Evolutionary conservation across 176 grass and related monocot species (phyloP).

Genomic region (Eleusine coracana): DNA sequence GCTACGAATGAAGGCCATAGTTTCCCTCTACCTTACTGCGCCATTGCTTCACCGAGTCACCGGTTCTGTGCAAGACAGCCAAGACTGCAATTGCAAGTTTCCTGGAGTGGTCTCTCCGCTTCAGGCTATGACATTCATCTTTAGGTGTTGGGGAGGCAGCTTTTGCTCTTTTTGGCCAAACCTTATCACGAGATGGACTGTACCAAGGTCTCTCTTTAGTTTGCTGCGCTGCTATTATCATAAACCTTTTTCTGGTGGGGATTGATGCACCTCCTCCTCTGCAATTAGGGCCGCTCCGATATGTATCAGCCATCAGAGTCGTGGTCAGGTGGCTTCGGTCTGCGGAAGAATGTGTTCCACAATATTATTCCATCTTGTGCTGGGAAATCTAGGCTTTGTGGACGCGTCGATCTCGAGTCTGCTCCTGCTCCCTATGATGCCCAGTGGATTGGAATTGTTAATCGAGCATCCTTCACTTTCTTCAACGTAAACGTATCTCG

Average conservation of each 20-base stretch:
- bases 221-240: background rate
- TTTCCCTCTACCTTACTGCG: no score
- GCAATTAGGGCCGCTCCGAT: background rate
- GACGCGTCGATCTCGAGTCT: constrained; percentile 29
- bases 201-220: no score
- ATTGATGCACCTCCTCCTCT: background rate
- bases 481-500: background rate
- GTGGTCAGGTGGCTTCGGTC: constrained; percentile 1
- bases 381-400: background rate
- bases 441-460: background rate
- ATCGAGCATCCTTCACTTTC: background rate
- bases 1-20: no score
- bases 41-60: no score
- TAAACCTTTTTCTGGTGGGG: background rate
- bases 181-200: no score
- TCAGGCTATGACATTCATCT: no score
- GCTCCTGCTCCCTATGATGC: background rate
- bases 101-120: no score
- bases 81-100: no score
- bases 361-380: background rate
- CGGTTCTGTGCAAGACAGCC: no score
- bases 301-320: constrained; percentile 15
- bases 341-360: constrained; percentile 25
- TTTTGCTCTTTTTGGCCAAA: no score
- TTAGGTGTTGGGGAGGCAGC: no score